Evolutionary conservation across 2,329 filamentous ascomycete genomes (phyloP), one percentile per base, ranked within the genome.

Genomic region (Grosmannia penicillata): DNA sequence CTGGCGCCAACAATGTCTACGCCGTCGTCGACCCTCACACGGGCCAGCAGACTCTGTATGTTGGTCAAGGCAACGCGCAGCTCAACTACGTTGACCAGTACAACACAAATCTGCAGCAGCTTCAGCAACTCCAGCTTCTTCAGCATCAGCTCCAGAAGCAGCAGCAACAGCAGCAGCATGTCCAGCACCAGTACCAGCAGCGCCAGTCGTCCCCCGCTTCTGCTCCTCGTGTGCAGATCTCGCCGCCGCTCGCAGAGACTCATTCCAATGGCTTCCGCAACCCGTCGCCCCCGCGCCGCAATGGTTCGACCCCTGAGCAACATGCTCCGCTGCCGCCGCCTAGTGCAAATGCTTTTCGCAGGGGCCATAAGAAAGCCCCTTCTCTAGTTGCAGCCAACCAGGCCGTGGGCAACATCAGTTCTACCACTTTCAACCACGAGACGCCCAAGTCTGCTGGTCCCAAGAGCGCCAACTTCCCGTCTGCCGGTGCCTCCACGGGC

Each of bases 301-400:
- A 72, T 34, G 71, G 78, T 36, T 80, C 83, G 15, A 82, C 81
- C 6, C 72, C 73, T 13, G 75, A 82, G 49, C 51, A 51, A 38
- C 63, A 68, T 13, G 58, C 61, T 3, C 84, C 86, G 29, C 72
- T 94, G 38, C 86, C 86, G 37, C 85, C 85, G 22, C 84, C 85
- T 42, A 93, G 86, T 39, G 83, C 82, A 47, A 91, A 87, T 52
- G 85, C 86, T 32, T 94, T 94, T 69, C 87, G 87, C 45, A 84
- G 86, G 42, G 82, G 84, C 40, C 89, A 96, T 62, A 91, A 93
- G 69, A 95, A 95, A 72, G 75, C 75, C 10, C 74, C 77, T 18
- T 93, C 89, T 6, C 68, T 87, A 22, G 72, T 39, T n/a, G 41
- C 37, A 10, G 21, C 36, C 3, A 21, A 25, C 24, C 8, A 15